Percentiles rank a stretch among this genome's conserved stretches.
Conservation (phyloP, 768 basidiomycete genomes). For the Gymnopilus dilepis region DNA sequence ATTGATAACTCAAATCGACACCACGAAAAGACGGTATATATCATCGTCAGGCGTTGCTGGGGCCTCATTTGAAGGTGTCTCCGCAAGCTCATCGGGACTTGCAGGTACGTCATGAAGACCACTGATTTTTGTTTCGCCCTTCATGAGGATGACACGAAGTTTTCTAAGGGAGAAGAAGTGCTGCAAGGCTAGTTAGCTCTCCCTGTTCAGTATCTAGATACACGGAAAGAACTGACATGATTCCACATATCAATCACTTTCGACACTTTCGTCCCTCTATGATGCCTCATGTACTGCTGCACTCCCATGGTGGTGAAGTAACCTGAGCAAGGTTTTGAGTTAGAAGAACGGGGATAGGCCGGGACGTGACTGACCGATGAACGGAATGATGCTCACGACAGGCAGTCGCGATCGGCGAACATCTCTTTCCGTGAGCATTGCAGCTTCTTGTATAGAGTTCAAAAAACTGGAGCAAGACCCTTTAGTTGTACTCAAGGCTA, state of each 20-base stretch:
- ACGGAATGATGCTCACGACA: constrained; percentile 33
- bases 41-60: constrained; percentile 9
- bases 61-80: constrained; percentile 15
- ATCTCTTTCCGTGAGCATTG: constrained; percentile 39
- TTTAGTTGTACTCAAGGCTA: too few relatives aligned
- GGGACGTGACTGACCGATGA: constrained; percentile 33
- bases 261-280: constrained; percentile 42
- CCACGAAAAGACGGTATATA: constrained; percentile 18
- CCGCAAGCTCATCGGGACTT: constrained; percentile 14
- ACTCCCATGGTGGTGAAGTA: constrained; percentile 32
- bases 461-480: constrained; percentile 42
- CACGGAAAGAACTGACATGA: constrained; percentile 37
- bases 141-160: constrained; percentile 47
- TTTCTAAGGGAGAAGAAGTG: constrained; percentile 53
- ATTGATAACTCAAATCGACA: neutral
- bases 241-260: constrained; percentile 56
- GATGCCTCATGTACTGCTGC: constrained; percentile 31
- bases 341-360: neutral
- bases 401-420: constrained; percentile 32
- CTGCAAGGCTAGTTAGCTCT: constrained; percentile 29
- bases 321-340: constrained; percentile 24
- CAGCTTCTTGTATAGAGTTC: constrained; percentile 39
- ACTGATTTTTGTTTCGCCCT: constrained; percentile 29
- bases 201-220: too few relatives aligned
- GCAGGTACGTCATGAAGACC: constrained; percentile 26